Percentiles rank a stretch among this genome's conserved stretches.
phyloP scores from a whole-genome alignment of 495 filamentous ascomycete genomes.

The Lasiosphaeria miniovina region DNA sequence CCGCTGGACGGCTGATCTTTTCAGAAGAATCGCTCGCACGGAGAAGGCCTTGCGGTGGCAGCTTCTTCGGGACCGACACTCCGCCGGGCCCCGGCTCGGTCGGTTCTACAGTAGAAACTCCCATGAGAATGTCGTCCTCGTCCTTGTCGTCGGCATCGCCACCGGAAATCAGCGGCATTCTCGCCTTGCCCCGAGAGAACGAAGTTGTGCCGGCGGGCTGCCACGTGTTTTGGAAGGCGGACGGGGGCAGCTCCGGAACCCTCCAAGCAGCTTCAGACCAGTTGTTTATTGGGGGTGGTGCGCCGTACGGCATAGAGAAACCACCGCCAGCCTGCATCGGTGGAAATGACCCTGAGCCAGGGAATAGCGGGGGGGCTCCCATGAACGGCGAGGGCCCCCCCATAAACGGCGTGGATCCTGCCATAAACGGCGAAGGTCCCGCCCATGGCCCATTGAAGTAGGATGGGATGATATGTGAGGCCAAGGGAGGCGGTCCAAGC shows the following conservation, averaged over 20 bases:
- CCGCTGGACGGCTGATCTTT: background rate
- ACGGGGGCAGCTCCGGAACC: constrained; percentile 26
- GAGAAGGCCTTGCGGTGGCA: background rate
- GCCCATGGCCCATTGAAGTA: constrained; percentile 10
- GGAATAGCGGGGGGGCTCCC: constrained; percentile 6
- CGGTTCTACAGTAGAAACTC: background rate
- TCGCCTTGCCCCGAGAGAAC: background rate
- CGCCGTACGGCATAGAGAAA: constrained; percentile 13
- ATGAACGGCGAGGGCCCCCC: background rate
- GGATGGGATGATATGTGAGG: constrained; percentile 3
- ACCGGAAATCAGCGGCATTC: constrained; percentile 8
- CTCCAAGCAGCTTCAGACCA: constrained; percentile 13
- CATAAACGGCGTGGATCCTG: background rate
- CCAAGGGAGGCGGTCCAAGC: constrained; percentile 1
- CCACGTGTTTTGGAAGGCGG: constrained; percentile 3
- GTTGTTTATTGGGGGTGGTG: constrained; percentile 3
- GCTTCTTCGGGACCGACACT: background rate
- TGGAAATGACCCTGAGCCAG: constrained; percentile 14
- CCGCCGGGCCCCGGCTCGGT: background rate
- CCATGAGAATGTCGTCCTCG: constrained; percentile 33
- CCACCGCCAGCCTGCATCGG: constrained; percentile 12
- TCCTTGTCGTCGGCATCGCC: constrained; percentile 18
- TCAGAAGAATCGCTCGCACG: background rate
- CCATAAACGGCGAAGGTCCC: background rate
- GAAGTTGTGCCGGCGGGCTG: background rate